phyloP scores from a whole-genome alignment of 2,329 filamentous ascomycete species.

The Phialophora tarda region DNA sequence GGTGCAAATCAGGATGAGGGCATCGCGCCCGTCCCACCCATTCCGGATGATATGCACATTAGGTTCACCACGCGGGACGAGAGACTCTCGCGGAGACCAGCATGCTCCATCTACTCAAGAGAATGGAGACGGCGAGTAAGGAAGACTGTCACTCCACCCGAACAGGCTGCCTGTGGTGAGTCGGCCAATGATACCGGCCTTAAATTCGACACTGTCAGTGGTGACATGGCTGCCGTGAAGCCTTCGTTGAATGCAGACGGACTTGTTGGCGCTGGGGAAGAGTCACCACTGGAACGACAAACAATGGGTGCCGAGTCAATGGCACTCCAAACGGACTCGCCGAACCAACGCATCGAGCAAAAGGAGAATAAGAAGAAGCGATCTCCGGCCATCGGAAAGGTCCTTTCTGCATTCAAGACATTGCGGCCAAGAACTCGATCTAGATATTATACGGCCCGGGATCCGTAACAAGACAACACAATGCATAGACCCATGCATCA shows the following conservation, averaged over 20 bases:
- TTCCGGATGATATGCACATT: neutral
- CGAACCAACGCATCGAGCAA: neutral
- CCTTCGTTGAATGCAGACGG: neutral
- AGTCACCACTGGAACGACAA: neutral
- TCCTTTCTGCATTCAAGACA: slow-evolving; percentile 1
- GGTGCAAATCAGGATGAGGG: neutral
- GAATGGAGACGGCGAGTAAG: slow-evolving; percentile 18
- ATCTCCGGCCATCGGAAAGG: slow-evolving; percentile 1
- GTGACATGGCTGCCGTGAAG: neutral
- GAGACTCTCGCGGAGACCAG: no score
- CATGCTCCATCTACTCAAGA: slow-evolving; percentile 21
- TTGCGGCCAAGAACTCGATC: neutral
- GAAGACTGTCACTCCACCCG: neutral
- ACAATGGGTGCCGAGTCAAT: neutral
- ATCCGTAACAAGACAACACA: neutral
- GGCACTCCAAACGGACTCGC: neutral
- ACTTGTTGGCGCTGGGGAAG: neutral
- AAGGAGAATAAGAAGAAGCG: slow-evolving; percentile 7
- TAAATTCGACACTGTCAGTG: neutral
- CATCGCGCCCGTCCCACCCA: neutral
- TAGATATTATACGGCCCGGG: neutral
- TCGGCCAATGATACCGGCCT: neutral
- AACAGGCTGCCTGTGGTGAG: neutral
- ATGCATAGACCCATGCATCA: neutral
- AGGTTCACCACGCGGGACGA: neutral